Evolutionary conservation across 495 filamentous ascomycete species (phyloP), one percentile per base, ranked within the genome.

Genomic region (Amorphotheca resinae): DNA sequence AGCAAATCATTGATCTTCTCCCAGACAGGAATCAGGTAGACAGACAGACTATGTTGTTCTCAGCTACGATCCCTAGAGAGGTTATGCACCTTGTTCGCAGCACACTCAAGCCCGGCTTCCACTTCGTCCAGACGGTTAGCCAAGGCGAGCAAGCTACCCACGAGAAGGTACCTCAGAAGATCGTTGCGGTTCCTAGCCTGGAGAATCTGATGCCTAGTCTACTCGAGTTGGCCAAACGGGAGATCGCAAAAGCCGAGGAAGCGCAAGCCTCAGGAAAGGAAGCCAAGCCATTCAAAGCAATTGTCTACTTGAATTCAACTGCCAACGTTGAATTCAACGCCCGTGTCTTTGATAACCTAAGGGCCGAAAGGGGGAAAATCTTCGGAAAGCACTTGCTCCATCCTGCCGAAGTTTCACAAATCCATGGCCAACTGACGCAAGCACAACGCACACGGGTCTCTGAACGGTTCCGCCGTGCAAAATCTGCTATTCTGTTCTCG

Each of bases 11-110:
- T 49, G 41, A 61, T 0, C 47, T 67, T 8, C 72, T 96, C 9
- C 91, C 91, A 4, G 52, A 70, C 22, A 69, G 69, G 8, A 39
- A 53, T 0, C 46, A 64, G 0, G 69, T 77, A 7, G 73, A 81
- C 40, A 76, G 89, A 16, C 91, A 98, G 57, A 95, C 89, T 0
- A 72, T 98, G 16, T 72, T 98, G 52, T 95, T 86, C 63, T 96
- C 93, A 3, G 91, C 91, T 15, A 98, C 91, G 12, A 76, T 98
- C 21, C 84, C 88, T 28, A 64, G 65, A 33, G 81, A 89, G 51
- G 87, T 98, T 23, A 77, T 95, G 58, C 51, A 65, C 18, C 72
- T 96, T 49, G 91, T 91, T 22, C 23, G 60, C 44, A 9, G 16
- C 9, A 81, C 74, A 4, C 68, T 86, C 62, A 83, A 80, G 58